Conservation (phyloP, 331 rosid genomes). For the Dryas integrifolia region DNA sequence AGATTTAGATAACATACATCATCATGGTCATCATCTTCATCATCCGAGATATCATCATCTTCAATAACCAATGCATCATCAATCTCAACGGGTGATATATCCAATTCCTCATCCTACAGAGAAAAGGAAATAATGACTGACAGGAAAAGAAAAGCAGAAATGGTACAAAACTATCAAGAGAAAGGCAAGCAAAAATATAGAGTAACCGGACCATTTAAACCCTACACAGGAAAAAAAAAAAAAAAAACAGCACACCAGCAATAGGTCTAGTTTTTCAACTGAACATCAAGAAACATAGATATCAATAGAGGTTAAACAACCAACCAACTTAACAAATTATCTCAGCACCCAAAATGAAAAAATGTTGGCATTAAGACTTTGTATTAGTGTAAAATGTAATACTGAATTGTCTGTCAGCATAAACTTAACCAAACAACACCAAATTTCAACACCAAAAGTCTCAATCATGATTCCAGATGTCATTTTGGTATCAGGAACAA, state of each 20-base stretch:
- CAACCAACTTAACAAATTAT: background rate
- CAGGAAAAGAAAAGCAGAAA: background rate
- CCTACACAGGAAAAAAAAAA: background rate
- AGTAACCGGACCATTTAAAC: background rate
- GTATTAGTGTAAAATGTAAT: background rate
- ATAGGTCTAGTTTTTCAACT: background rate
- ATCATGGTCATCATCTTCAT: slow-evolving; percentile 94
- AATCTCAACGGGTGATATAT: slow-evolving; percentile 82
- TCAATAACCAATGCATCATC: slow-evolving; percentile 95
- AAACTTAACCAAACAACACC: background rate
- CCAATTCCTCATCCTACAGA: slow-evolving; percentile 84
- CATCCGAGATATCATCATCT: slow-evolving; percentile 96
- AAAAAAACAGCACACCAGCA: background rate
- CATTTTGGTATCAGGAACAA: slow-evolving; percentile 15
- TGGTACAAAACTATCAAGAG: background rate
- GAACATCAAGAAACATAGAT: background rate
- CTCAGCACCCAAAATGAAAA: background rate
- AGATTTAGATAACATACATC: slow-evolving; percentile 55
- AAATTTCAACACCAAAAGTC: background rate
- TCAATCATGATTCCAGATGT: background rate
- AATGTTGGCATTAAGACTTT: background rate
- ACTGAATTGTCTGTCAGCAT: background rate
- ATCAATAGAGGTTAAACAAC: background rate
- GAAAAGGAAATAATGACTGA: slow-evolving; percentile 1
- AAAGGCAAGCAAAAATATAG: background rate